Conservation (phyloP, 192 early-diverging fungal species). For the Neocallimastix lanati region DNA sequence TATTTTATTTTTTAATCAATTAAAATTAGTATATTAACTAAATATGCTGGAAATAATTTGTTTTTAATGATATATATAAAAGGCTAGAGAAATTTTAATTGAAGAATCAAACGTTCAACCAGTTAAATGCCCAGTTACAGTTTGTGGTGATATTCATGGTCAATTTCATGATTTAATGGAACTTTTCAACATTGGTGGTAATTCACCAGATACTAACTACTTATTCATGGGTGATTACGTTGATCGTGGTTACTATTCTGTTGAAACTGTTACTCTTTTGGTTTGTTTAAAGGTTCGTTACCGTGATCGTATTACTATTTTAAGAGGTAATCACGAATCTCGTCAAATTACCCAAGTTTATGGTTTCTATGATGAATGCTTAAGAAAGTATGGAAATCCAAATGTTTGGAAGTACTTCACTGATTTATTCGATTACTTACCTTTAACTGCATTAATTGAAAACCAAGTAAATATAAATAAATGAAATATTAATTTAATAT, state of each 20-base stretch:
- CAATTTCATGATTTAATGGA: slow-evolving; percentile 96
- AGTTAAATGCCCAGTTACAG: slow-evolving; percentile 92
- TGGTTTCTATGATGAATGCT: slow-evolving; percentile 97
- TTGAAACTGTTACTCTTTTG: slow-evolving; percentile 91
- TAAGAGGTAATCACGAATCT: slow-evolving; percentile 98
- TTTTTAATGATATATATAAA: no score
- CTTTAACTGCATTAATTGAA: slow-evolving; percentile 93
- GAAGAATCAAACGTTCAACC: slow-evolving; percentile 96
- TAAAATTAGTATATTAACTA: no score
- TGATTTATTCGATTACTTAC: slow-evolving; percentile 93
- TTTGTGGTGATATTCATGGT: slow-evolving; percentile 99
- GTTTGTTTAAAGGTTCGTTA: slow-evolving; percentile 88
- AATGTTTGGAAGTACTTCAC: slow-evolving; percentile 98
- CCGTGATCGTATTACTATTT: slow-evolving; percentile 79
- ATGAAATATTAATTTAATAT: no score
- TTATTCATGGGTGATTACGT: slow-evolving; percentile 99
- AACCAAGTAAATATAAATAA: slow-evolving; percentile 64
- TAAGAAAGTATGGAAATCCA: slow-evolving; percentile 94
- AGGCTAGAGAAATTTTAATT: slow-evolving; percentile 91
- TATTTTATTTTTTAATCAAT: no score
- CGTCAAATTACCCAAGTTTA: no score
- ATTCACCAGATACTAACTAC: slow-evolving; percentile 93
- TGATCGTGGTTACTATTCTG: slow-evolving; percentile 94
- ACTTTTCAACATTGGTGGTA: slow-evolving; percentile 90
- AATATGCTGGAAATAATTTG: no score